These are phyloP conservation scores for Nigrospora sphaerica DNA, from an alignment of 2,329 filamentous ascomycete species.

Conservation along the genomic window DNA sequence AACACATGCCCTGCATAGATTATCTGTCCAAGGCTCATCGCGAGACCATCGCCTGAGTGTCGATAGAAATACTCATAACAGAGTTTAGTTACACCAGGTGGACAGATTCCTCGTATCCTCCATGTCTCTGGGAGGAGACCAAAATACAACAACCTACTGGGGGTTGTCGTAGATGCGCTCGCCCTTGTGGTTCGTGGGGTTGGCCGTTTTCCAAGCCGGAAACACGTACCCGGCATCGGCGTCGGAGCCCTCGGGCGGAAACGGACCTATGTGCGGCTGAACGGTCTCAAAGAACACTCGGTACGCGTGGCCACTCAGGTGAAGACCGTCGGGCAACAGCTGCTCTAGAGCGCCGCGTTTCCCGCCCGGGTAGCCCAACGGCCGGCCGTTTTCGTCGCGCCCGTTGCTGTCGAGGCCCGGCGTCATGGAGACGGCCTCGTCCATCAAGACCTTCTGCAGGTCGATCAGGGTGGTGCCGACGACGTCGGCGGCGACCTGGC, in stretches of 20 bases:
- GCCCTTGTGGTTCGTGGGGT: constrained; percentile 1
- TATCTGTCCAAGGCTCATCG: too few species aligned
- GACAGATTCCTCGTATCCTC: too few species aligned
- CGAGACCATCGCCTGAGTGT: too few species aligned
- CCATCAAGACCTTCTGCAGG: constrained; percentile 73
- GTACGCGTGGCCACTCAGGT: constrained; percentile 48
- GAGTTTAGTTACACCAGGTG: too few species aligned
- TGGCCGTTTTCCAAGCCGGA: constrained; percentile 36
- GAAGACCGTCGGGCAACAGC: constrained; percentile 51
- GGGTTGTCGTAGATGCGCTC: neutral
- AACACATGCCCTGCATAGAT: too few species aligned
- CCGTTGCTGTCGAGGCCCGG: constrained; percentile 44
- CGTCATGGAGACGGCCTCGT: constrained; percentile 52
- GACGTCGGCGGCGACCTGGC: constrained; percentile 61
- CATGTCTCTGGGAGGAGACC: too few species aligned
- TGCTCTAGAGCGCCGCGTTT: constrained; percentile 41
- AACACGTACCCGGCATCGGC: constrained; percentile 29
- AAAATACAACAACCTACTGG: too few species aligned
- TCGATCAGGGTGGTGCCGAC: constrained; percentile 67
- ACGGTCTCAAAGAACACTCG: constrained; percentile 42
- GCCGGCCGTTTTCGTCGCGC: constrained; percentile 33
- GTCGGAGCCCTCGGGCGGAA: constrained; percentile 26
- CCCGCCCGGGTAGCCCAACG: constrained; percentile 44
- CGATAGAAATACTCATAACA: too few species aligned
- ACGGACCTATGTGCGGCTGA: constrained; percentile 37